phyloP scores from a whole-genome alignment of 1,284 basidiomycete genomes.

The Takashimella tepidaria region DNA sequence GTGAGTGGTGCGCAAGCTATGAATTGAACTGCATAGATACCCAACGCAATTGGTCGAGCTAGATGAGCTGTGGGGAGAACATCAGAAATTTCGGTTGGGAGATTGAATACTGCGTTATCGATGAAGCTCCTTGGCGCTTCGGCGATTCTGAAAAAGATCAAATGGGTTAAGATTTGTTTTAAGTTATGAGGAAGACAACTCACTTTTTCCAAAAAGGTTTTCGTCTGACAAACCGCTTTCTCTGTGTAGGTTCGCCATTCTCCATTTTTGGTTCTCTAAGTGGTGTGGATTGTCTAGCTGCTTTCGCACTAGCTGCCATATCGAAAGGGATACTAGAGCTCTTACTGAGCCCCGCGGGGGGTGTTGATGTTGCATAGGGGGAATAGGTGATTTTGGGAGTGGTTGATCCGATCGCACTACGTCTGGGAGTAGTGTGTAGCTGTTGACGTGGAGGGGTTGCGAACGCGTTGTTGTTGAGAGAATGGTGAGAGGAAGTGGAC shows the following conservation, averaged over 20 bases:
- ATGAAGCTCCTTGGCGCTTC: conserved; percentile 22
- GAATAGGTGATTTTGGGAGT: conserved; percentile 34
- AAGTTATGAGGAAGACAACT: conserved; percentile 7
- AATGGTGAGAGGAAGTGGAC: background rate
- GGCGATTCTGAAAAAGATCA: conserved; percentile 21
- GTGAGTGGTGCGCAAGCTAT: conserved; percentile 7
- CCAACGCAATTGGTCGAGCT: conserved; percentile 37
- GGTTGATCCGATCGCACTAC: background rate
- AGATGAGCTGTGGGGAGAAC: conserved; percentile 31
- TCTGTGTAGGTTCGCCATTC: background rate
- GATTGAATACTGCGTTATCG: conserved; percentile 25
- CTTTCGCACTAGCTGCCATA: conserved; percentile 34
- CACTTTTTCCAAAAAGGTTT: conserved; percentile 35
- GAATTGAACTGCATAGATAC: conserved; percentile 21
- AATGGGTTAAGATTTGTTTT: too few species aligned
- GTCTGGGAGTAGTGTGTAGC: background rate
- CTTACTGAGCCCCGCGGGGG: conserved; percentile 29
- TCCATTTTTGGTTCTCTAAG: too few species aligned
- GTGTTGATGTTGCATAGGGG: conserved; percentile 35
- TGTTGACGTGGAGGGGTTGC: background rate
- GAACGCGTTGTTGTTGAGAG: background rate
- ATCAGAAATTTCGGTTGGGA: conserved; percentile 29
- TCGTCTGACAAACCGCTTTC: conserved; percentile 32
- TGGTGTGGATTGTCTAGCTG: conserved; percentile 15
- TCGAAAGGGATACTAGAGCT: conserved; percentile 38